phyloP scores from a whole-genome alignment of 2,329 filamentous ascomycete genomes.

The Tolypocladium inflatum region DNA sequence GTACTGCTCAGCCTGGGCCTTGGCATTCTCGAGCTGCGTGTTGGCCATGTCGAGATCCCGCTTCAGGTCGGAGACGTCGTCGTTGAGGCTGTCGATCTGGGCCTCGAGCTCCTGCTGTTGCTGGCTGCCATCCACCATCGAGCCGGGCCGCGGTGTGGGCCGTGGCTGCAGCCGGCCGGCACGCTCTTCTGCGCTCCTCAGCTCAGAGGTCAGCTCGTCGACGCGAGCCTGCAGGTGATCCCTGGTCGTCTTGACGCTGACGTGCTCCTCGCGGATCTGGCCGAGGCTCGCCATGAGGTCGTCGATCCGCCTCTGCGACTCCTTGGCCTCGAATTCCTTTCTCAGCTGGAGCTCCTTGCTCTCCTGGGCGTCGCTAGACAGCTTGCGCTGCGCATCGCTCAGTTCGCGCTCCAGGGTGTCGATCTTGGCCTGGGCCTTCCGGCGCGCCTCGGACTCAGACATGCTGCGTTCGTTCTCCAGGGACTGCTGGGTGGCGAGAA shows the following conservation, averaged over 20 bases:
- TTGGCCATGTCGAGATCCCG: conserved; percentile 76
- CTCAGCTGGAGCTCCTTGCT: conserved; percentile 72
- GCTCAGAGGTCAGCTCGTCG: conserved; percentile 78
- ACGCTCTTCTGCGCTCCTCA: conserved; percentile 83
- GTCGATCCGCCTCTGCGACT: conserved; percentile 85
- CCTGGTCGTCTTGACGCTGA: conserved; percentile 74
- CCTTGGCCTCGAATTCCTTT: conserved; percentile 83
- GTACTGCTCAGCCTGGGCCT: conserved; percentile 77
- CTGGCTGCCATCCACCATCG: conserved; percentile 30
- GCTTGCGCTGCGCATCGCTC: conserved; percentile 67
- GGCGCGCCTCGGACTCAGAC: conserved; percentile 69
- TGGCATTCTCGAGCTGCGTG: conserved; percentile 71
- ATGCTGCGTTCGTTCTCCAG: conserved; percentile 88
- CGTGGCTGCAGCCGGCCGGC: conserved; percentile 73
- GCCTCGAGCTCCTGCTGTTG: conserved; percentile 43
- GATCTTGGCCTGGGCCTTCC: conserved; percentile 67
- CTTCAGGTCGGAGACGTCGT: conserved; percentile 79
- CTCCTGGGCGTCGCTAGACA: conserved; percentile 76
- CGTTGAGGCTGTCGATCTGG: conserved; percentile 68
- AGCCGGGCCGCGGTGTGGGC: conserved; percentile 52
- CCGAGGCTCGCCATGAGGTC: conserved; percentile 75
- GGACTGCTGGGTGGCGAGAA: conserved; percentile 77
- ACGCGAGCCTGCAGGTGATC: conserved; percentile 86
- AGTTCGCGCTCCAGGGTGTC: conserved; percentile 76
- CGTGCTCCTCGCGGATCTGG: conserved; percentile 75